A percentile compares a stretch with the other conserved stretches of the same genome.
These are phyloP conservation scores for Syzygium syzygioides DNA, from an alignment of 441 rosid genomes.

Conservation along the genomic window DNA sequence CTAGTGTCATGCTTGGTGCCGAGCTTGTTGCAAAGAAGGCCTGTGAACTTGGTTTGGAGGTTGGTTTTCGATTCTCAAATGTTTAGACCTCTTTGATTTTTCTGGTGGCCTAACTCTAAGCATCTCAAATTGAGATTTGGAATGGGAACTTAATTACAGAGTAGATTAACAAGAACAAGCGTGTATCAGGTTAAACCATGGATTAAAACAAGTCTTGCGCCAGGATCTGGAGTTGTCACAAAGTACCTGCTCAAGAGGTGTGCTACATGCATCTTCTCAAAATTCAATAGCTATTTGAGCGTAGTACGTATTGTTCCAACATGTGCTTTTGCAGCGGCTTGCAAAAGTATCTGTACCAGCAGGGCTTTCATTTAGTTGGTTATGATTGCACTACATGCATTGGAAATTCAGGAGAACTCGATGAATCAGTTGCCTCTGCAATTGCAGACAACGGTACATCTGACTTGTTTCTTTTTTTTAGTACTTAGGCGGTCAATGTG, in stretches of 20 bases:
- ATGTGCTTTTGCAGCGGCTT: slow-evolving; percentile 37
- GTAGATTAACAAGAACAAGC: background rate
- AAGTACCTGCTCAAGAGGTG: slow-evolving; percentile 46
- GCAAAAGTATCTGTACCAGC: slow-evolving; percentile 38
- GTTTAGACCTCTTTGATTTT: background rate
- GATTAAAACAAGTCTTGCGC: slow-evolving; percentile 61
- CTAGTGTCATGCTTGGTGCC: slow-evolving; percentile 57
- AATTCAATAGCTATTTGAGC: background rate
- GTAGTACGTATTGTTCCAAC: background rate
- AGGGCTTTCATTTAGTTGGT: slow-evolving; percentile 49
- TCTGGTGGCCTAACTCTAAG: background rate
- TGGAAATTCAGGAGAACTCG: slow-evolving; percentile 47
- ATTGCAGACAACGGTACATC: slow-evolving; percentile 38
- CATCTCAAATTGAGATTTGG: background rate
- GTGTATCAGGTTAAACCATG: slow-evolving; percentile 45
- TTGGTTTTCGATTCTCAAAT: slow-evolving; percentile 6
- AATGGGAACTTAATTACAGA: background rate
- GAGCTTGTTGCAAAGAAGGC: slow-evolving; percentile 50
- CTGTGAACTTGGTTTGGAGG: slow-evolving; percentile 42
- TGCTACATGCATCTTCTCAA: background rate
- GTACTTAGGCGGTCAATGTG: too few relatives aligned
- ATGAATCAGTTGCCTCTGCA: slow-evolving; percentile 38
- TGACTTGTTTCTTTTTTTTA: background rate
- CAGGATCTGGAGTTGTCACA: slow-evolving; percentile 53
- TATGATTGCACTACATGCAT: slow-evolving; percentile 62